Evolutionary conservation across 2,329 filamentous ascomycete genomes (phyloP), one percentile per base, ranked within the genome.

Genomic region (Penicillium sp.): DNA sequence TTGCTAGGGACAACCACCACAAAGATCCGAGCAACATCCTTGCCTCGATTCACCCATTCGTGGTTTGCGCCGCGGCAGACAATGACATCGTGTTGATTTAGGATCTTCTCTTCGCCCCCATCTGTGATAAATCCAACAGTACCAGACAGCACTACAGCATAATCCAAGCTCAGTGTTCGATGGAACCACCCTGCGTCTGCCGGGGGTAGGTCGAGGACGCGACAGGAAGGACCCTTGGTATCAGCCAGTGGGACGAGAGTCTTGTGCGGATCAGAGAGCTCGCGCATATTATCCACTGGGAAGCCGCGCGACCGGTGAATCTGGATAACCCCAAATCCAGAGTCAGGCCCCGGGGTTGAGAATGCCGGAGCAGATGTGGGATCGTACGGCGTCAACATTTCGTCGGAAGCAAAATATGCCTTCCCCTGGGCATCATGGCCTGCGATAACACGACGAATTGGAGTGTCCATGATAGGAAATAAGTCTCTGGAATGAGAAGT

Each of bases 31-130:
- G 75, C 79, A 16, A 70, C 59, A 45, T 74, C 70, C 2, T 68
- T 60, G 0, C 70, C 70, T 16, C 72, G 68, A 56, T 81, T 81
- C 16, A 71, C 64, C 77, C 79, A 82, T 11, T 68, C 65, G 64
- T 82, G 80, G 53, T 76, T 79, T 9, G 70, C 72, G 0, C 79
- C 79, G 40, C 75, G 67, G 40, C 65, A 66, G 16, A 72, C 67
- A 53, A 70, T 65, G 15, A 72, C 60, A 61, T 72, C 69, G 41
- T 69, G 67, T 38, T 65, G 60, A 11, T 60, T 60, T 8, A 70
- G 43, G 13, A 59, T 62, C 54, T 65, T 72, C 56, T 68, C 68
- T 9, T 49, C 60, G 4, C 68, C 71, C 29, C 67, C 66, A 27
- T 72, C 69, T 15, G 67, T 65, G 21, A 68, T 61, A 2, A 70